Conservation (phyloP, 2,329 filamentous ascomycete genomes). For the Clathrospora elynae region DNA sequence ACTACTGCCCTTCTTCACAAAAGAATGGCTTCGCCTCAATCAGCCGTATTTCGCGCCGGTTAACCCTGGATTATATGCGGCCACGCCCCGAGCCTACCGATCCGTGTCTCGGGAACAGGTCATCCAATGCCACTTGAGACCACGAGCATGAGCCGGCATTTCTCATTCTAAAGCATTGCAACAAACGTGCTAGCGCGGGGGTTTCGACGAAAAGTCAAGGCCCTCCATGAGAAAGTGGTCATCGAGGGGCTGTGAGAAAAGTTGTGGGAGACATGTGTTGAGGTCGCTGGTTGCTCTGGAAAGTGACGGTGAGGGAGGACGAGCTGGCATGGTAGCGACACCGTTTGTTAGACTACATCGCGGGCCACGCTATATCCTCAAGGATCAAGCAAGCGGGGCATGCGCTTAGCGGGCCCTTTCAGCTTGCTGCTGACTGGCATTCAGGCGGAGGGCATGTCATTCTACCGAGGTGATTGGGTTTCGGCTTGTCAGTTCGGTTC, state of each 20-base stretch:
- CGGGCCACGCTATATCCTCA: constrained; percentile 22
- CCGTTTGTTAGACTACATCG: constrained; percentile 24
- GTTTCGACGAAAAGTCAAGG: constrained; percentile 28
- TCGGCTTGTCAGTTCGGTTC: constrained; percentile 5
- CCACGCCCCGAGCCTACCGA: constrained; percentile 34
- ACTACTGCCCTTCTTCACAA: constrained; percentile 4
- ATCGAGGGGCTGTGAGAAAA: constrained; percentile 15
- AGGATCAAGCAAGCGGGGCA: constrained; percentile 26
- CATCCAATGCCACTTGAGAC: constrained; percentile 36
- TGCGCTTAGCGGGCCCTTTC: constrained; percentile 14
- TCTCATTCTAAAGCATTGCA: constrained; percentile 42
- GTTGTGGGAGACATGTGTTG: constrained; percentile 11
- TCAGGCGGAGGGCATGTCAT: constrained; percentile 7
- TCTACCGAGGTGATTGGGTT: constrained; percentile 6
- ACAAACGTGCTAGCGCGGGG: constrained; percentile 45
- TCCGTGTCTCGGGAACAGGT: constrained; percentile 27
- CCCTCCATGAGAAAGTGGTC: constrained; percentile 21
- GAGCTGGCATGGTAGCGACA: constrained; percentile 15
- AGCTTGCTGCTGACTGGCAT: constrained; percentile 17
- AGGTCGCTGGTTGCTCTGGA: constrained; percentile 2
- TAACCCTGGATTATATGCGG: constrained; percentile 32
- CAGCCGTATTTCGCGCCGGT: no score
- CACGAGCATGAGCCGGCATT: constrained; percentile 31
- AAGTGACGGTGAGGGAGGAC: constrained; percentile 25
- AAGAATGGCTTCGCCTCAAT: constrained; percentile 7